A percentile compares a stretch with the other conserved stretches of the same genome.
Conservation (phyloP, 108 stramenopile genomes). For the Stephanodiscus minutulus region DNA sequence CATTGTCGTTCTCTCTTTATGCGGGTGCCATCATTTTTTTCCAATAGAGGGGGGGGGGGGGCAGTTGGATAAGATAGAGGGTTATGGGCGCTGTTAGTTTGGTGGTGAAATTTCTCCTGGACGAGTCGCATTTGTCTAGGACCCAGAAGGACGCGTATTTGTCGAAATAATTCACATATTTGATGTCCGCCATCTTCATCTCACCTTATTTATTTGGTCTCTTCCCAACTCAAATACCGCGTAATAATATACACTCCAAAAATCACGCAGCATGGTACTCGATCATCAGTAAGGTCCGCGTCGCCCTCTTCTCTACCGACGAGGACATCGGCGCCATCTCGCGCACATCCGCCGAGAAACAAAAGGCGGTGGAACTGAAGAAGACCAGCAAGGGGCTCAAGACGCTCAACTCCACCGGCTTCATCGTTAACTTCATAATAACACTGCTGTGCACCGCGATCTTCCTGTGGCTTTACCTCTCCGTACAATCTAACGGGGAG, state of each 20-base stretch:
- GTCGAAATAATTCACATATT: neutral
- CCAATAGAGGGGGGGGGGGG: too few species aligned
- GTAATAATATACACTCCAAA: neutral
- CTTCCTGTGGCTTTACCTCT: slow-evolving; percentile 66
- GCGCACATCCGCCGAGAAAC: slow-evolving; percentile 82
- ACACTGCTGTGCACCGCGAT: slow-evolving; percentile 66
- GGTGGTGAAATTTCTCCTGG: slow-evolving; percentile 3
- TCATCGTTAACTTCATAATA: slow-evolving; percentile 70
- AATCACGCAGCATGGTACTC: slow-evolving; percentile 75
- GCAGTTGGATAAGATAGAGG: neutral
- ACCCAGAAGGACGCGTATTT: too few species aligned
- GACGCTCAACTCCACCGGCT: slow-evolving; percentile 61
- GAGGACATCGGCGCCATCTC: slow-evolving; percentile 82
- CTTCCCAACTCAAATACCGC: neutral
- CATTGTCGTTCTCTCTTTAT: neutral
- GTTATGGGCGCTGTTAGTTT: slow-evolving; percentile 2
- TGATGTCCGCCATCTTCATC: neutral
- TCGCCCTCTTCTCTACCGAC: slow-evolving; percentile 72
- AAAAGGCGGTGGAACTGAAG: slow-evolving; percentile 83
- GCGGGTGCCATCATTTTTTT: too few species aligned
- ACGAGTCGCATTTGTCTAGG: too few species aligned
- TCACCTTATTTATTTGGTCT: neutral
- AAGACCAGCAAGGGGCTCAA: slow-evolving; percentile 70
- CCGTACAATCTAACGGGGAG: slow-evolving; percentile 78
- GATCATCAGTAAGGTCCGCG: slow-evolving; percentile 60